These are phyloP conservation scores for Vigna unguiculata DNA, from an alignment of 306 rosid genomes.

Conservation along the genomic window DNA sequence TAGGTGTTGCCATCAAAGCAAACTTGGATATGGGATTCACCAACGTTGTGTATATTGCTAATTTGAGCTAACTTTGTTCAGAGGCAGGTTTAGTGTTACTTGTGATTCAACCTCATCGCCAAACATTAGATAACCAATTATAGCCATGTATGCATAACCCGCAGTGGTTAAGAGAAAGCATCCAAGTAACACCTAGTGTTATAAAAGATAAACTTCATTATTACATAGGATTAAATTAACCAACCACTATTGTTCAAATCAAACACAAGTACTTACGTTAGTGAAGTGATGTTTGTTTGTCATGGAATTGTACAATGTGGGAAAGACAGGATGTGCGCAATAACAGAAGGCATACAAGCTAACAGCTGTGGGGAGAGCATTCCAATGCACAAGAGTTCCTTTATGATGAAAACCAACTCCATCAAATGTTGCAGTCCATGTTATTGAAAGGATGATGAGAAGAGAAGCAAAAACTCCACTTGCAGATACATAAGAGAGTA, in stretches of 20 bases:
- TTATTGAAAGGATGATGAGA: conserved; percentile 62
- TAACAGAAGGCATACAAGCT: conserved; percentile 85
- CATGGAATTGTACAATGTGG: conserved; percentile 79
- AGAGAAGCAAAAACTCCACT: conserved; percentile 85
- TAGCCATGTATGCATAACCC: conserved; percentile 85
- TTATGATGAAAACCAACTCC: conserved; percentile 65
- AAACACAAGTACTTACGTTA: conserved; percentile 1
- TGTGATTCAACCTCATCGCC: conserved; percentile 68
- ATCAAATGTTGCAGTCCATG: conserved; percentile 68
- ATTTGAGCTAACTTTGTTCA: conserved; percentile 59
- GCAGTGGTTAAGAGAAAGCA: conserved; percentile 46
- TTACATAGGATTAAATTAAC: conserved; percentile 30
- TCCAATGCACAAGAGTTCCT: conserved; percentile 62
- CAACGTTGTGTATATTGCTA: conserved; percentile 75
- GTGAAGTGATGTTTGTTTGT: conserved; percentile 71
- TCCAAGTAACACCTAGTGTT: too few relatives aligned
- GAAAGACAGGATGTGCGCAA: conserved; percentile 94
- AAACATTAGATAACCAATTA: conserved; percentile 73
- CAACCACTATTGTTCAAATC: not conserved
- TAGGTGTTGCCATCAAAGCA: conserved; percentile 78
- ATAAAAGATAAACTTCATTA: conserved; percentile 15
- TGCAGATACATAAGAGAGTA: conserved; percentile 81
- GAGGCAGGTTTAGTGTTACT: conserved; percentile 66
- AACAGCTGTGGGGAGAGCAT: conserved; percentile 72
- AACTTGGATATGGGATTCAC: conserved; percentile 77